Percentiles rank a stretch among this genome's conserved stretches.
Evolutionary conservation across 2,329 filamentous ascomycete species (phyloP).

Genomic region (Lachnellula subtilissima): DNA sequence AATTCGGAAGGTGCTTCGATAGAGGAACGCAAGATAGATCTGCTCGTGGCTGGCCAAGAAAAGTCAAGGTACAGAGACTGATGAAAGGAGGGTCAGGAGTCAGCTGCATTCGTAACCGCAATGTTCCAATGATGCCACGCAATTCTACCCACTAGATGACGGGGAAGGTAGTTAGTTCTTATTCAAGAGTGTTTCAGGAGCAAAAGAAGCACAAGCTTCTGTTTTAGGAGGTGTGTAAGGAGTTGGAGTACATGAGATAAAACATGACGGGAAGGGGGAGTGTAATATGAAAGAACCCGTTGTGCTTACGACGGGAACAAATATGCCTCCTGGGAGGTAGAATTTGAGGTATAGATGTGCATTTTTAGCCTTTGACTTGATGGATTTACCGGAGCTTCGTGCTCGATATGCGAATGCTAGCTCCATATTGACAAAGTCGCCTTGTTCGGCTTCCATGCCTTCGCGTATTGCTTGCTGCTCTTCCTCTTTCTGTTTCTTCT

Average conservation of each 20-base stretch:
- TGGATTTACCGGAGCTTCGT: constrained; percentile 53
- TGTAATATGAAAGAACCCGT: no score
- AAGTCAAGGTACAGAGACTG: constrained; percentile 67
- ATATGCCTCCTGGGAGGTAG: constrained; percentile 54
- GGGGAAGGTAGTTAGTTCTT: no score
- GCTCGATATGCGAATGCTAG: constrained; percentile 69
- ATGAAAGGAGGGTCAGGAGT: constrained; percentile 75
- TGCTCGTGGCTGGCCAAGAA: constrained; percentile 70
- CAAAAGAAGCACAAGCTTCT: no score
- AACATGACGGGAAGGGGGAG: no score
- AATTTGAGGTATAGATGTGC: constrained; percentile 70
- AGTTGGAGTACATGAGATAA: no score
- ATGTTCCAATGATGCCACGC: constrained; percentile 64
- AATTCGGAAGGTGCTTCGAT: constrained; percentile 62
- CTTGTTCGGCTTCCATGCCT: constrained; percentile 71
- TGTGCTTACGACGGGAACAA: constrained; percentile 44
- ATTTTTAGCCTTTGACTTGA: constrained; percentile 62
- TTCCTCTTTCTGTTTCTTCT: constrained; percentile 32
- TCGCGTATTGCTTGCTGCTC: constrained; percentile 37
- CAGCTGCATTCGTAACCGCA: constrained; percentile 65
- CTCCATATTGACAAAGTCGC: constrained; percentile 74
- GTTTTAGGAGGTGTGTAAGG: no score
- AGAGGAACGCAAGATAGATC: constrained; percentile 66
- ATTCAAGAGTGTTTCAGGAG: no score
- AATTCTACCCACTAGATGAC: constrained; percentile 61